Evolutionary conservation across 2,329 filamentous ascomycete genomes (phyloP).

Genomic region (Apiospora phragmitis): DNA sequence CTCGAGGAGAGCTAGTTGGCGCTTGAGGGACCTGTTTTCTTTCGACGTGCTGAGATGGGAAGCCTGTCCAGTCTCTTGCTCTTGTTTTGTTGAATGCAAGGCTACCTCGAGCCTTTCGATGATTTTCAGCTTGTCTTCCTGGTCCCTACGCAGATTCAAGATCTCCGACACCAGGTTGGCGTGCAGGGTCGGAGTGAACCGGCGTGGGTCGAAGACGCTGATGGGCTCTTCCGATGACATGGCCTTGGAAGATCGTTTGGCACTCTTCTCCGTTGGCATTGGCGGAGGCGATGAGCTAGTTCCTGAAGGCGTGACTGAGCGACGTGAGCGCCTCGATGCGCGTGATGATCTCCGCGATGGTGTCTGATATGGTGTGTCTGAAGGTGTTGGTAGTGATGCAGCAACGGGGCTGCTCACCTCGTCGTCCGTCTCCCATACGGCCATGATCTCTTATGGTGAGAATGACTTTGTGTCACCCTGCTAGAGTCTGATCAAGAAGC

Average conservation of each 20-base stretch:
- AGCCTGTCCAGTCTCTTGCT: slow-evolving; percentile 70
- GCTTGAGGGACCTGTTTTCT: slow-evolving; percentile 78
- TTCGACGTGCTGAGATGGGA: slow-evolving; percentile 65
- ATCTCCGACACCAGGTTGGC: slow-evolving; percentile 96
- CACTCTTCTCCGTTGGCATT: slow-evolving; percentile 41
- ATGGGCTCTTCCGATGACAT: slow-evolving; percentile 67
- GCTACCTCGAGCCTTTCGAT: slow-evolving; percentile 83
- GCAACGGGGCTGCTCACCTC: slow-evolving; percentile 57
- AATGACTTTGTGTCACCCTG: not conserved
- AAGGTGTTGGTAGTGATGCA: slow-evolving; percentile 67
- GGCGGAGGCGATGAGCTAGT: slow-evolving; percentile 57
- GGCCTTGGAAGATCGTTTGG: slow-evolving; percentile 58
- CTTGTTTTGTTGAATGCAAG: slow-evolving; percentile 69
- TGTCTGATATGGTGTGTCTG: slow-evolving; percentile 71
- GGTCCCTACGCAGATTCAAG: slow-evolving; percentile 78
- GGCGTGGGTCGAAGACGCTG: slow-evolving; percentile 78
- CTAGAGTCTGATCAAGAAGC: not conserved
- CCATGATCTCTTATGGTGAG: slow-evolving; percentile 28
- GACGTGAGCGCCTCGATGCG: slow-evolving; percentile 59
- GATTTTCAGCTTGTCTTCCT: slow-evolving; percentile 84
- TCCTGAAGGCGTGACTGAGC: slow-evolving; percentile 65
- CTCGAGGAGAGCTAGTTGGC: slow-evolving; percentile 83
- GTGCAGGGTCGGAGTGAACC: slow-evolving; percentile 93
- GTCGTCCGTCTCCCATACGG: slow-evolving; percentile 63
- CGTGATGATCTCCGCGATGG: slow-evolving; percentile 70